Base-by-base conservation (phyloP, 2,329 filamentous ascomycete genomes). In the Bipolaris victoriae region DNA sequence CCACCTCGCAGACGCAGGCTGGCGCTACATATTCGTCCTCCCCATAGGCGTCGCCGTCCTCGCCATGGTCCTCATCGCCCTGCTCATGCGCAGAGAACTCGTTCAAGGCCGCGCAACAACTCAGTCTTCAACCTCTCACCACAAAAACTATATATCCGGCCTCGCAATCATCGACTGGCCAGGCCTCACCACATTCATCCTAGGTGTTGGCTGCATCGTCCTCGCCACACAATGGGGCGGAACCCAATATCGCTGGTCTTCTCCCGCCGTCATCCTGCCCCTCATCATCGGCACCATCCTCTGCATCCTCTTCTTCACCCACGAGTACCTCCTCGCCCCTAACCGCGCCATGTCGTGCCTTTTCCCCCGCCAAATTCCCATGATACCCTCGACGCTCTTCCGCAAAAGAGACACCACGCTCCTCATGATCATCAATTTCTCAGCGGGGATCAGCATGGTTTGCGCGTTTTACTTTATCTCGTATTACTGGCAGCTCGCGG, bases 1-100 rank as follows among this genome's bases (percentile, higher is more conserved):
- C 0, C 84, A 83, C 56, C 77, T 87, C 11, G 83, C 83, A 18
- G 75, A 79, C 35, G 74, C 79, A 3, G 82, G 80, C 61, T 90
- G 88, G 87, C 78, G 87, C 48, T 90, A 88, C 81, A 87, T 86
- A 66, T 90, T 90, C 69, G 85, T 82, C 36, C 81, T 89, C 6
- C 68, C 73, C 13, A 66, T 73, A 24, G 66, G 70, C 7, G 59
- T 74, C 16, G 65, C 73, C 11, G 58, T 82, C 20, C 64, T 83
- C 18, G 83, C 81, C 5, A 77, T 88, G 35, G 46, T 83, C n/a
- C 57, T 85, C 39, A 79, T 85, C 48, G 84, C 84, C 64, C 72
- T 87, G 52, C 63, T 89, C 33, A 79, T 89, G 31, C 80, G 86
- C 18, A 81, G 83, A 29, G 83, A 88, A 41, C 80, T 90, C 6